Evolutionary conservation across 345 rosid genomes (phyloP).

Genomic region (Turnera subulata): DNA sequence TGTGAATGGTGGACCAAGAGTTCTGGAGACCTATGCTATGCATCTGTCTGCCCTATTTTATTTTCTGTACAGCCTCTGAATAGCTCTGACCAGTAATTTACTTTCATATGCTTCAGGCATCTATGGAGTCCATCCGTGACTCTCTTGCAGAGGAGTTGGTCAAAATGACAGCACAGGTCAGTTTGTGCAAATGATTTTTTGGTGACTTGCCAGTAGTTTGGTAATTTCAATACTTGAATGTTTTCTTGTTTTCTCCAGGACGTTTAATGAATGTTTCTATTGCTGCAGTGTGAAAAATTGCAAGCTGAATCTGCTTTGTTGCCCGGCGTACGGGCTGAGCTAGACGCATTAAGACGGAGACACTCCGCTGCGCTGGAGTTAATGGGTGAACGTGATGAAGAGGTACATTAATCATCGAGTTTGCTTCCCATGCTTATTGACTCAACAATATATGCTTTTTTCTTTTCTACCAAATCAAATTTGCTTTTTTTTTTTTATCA

Average conservation of each 20-base stretch:
- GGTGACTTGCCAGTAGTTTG: not conserved
- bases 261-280: constrained; percentile 14
- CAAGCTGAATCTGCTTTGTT: constrained; percentile 61
- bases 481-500: not conserved
- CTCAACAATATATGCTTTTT: too few species aligned
- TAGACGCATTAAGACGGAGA: constrained; percentile 86
- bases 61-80: not conserved
- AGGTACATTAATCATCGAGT: constrained; percentile 51
- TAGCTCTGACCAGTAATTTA: constrained; percentile 6
- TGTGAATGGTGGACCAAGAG: not conserved
- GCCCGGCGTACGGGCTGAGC: constrained; percentile 85
- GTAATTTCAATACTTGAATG: constrained; percentile 1
- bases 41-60: not conserved
- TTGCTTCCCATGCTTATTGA: too few species aligned
- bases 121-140: constrained; percentile 94
- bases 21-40: not conserved
- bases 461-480: not conserved
- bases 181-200: constrained; percentile 2
- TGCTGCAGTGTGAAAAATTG: constrained; percentile 80
- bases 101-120: constrained; percentile 46
- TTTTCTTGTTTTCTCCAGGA: not conserved
- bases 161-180: constrained; percentile 88
- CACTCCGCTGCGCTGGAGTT: constrained; percentile 96
- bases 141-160: constrained; percentile 98
- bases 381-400: constrained; percentile 99